Conservation (phyloP, 1,284 basidiomycete genomes). For the Wallemia ichthyophaga region DNA sequence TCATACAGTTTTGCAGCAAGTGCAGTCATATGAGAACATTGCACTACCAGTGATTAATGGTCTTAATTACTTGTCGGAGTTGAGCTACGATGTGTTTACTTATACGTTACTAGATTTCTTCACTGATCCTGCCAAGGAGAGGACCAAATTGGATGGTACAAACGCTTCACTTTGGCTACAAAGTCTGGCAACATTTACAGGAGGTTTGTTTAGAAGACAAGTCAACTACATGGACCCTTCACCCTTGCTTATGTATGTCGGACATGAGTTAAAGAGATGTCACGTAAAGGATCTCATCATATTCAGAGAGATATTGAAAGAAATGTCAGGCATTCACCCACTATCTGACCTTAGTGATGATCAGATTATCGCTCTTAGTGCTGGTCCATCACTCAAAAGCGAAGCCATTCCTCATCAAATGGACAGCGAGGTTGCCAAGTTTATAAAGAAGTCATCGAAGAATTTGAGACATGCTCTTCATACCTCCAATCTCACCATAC, state of each 20-base stretch:
- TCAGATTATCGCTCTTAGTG: constrained; percentile 65
- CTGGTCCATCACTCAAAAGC: constrained; percentile 54
- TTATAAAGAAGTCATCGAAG: constrained; percentile 4
- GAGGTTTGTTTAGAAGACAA: constrained; percentile 67
- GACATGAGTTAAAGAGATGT: constrained; percentile 56
- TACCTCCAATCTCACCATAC: constrained; percentile 38
- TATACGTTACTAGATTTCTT: constrained; percentile 68
- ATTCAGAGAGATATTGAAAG: constrained; percentile 65
- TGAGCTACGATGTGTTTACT: constrained; percentile 78
- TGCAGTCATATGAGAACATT: constrained; percentile 89
- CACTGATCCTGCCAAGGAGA: constrained; percentile 49
- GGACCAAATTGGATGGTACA: constrained; percentile 74
- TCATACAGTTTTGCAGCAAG: constrained; percentile 60
- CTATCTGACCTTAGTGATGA: constrained; percentile 60
- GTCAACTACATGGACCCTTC: constrained; percentile 35
- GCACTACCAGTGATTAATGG: constrained; percentile 68
- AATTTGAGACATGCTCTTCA: constrained; percentile 21
- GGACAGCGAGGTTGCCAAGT: constrained; percentile 11
- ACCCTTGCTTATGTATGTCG: constrained; percentile 62
- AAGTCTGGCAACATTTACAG: constrained; percentile 73
- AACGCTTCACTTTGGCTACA: constrained; percentile 79
- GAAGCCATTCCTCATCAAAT: constrained; percentile 30
- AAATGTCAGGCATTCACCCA: constrained; percentile 83
- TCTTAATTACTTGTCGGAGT: constrained; percentile 59
- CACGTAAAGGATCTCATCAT: constrained; percentile 72